Conservation (phyloP, 306 rosid genomes). For the Pueraria montana region DNA sequence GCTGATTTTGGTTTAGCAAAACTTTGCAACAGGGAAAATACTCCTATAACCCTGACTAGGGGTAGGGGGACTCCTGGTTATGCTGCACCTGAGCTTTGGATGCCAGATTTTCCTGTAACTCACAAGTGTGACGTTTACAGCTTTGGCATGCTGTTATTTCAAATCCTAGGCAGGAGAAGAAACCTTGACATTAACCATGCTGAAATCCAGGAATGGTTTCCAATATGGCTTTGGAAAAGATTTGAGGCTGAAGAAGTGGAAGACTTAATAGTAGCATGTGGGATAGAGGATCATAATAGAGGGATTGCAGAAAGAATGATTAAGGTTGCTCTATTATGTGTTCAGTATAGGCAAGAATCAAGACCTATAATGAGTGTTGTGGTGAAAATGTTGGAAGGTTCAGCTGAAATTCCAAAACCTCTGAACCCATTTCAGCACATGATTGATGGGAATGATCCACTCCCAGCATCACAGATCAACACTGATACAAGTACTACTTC, state of each 20-base stretch:
- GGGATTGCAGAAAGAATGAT: not conserved
- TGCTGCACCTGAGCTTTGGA: constrained; percentile 31
- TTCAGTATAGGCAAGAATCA: not conserved
- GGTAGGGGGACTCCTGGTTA: not conserved
- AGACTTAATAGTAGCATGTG: not conserved
- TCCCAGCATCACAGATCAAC: not conserved
- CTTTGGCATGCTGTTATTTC: not conserved
- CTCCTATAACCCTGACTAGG: not conserved
- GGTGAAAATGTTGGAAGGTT: constrained; percentile 11
- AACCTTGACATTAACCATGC: not conserved
- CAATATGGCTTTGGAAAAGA: not conserved
- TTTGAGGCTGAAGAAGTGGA: not conserved
- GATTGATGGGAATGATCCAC: not conserved
- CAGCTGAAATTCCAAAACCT: not conserved
- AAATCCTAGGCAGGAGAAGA: not conserved
- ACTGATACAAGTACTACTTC: not conserved
- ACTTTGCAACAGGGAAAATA: constrained; percentile 13
- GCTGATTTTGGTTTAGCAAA: constrained; percentile 23
- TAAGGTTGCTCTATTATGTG: not conserved
- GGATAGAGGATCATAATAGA: not conserved
- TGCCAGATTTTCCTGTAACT: not conserved
- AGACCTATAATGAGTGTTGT: not conserved
- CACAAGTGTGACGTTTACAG: constrained; percentile 8
- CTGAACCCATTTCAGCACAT: not conserved
- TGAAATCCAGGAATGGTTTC: not conserved